Evolutionary conservation across 371 early-diverging fungal genomes (phyloP).

Genomic region (Mucor mucedo): DNA sequence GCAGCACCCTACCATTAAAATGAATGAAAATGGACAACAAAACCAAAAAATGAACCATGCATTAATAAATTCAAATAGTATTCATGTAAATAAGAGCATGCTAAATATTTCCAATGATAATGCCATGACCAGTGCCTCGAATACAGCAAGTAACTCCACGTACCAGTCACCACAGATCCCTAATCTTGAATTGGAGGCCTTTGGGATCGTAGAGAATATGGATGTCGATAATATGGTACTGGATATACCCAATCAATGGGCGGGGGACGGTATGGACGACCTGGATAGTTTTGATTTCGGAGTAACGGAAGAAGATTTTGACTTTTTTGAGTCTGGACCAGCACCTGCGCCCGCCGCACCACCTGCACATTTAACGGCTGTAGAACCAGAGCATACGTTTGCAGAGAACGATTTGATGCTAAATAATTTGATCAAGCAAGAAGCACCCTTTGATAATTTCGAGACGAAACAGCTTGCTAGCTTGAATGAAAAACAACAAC

Average conservation of each 20-base stretch:
- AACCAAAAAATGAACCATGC: conserved; percentile 9
- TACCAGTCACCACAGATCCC: conserved; percentile 28
- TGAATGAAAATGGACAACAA: background rate
- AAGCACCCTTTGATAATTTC: background rate
- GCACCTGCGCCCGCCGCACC: conserved; percentile 6
- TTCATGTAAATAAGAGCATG: background rate
- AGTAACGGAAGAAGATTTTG: conserved; percentile 56
- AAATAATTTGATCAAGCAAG: conserved; percentile 4
- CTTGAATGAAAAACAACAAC: conserved; percentile 19
- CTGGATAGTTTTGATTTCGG: conserved; percentile 49
- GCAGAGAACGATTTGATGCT: background rate
- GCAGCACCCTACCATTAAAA: background rate
- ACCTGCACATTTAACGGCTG: background rate
- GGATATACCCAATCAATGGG: conserved; percentile 39
- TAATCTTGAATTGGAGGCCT: conserved; percentile 23
- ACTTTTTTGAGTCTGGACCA: conserved; percentile 39
- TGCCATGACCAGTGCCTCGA: background rate
- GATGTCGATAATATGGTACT: conserved; percentile 33
- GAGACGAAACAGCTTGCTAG: background rate
- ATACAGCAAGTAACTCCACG: conserved; percentile 2
- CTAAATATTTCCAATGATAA: background rate
- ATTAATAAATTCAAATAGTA: background rate
- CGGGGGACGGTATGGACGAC: conserved; percentile 40
- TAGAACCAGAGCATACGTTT: background rate
- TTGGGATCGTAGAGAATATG: conserved; percentile 25